Evolutionary conservation across 1,139 yeast species (phyloP).

Genomic region (Kluyveromyces sp.): DNA sequence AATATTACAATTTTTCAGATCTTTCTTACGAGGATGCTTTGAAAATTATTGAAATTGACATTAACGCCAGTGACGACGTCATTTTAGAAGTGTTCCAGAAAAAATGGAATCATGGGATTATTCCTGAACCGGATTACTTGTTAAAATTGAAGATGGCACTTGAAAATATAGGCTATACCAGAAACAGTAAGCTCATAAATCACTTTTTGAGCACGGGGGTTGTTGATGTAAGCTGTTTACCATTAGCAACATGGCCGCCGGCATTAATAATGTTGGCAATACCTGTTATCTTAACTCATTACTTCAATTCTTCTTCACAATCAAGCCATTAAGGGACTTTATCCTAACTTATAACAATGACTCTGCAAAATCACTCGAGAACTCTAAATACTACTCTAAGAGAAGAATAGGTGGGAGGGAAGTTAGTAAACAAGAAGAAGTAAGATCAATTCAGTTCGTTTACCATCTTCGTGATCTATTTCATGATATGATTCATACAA

Average conservation of each 20-base stretch:
- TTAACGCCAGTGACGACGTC: slow-evolving; percentile 47
- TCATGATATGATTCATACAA: slow-evolving; percentile 57
- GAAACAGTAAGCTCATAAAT: slow-evolving; percentile 44
- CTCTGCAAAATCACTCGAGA: slow-evolving; percentile 20
- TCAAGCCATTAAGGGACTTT: slow-evolving; percentile 69
- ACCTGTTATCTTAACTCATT: slow-evolving; percentile 90
- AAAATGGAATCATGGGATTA: slow-evolving; percentile 31
- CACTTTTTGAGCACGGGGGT: slow-evolving; percentile 51
- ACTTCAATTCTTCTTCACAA: slow-evolving; percentile 80
- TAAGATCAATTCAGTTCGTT: slow-evolving; percentile 74
- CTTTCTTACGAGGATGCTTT: slow-evolving; percentile 35
- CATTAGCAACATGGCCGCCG: slow-evolving; percentile 71
- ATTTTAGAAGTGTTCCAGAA: slow-evolving; percentile 49
- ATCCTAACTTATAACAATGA: slow-evolving; percentile 42
- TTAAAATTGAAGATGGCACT: slow-evolving; percentile 45
- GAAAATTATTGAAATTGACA: slow-evolving; percentile 37
- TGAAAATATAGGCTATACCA: slow-evolving; percentile 39
- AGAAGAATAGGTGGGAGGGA: slow-evolving; percentile 82
- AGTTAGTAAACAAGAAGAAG: slow-evolving; percentile 65
- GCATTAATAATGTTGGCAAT: slow-evolving; percentile 88
- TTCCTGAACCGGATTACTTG: slow-evolving; percentile 33
- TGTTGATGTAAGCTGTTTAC: slow-evolving; percentile 52
- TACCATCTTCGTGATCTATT: slow-evolving; percentile 64
- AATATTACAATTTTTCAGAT: slow-evolving; percentile 22
- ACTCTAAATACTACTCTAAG: slow-evolving; percentile 25